These are phyloP conservation scores for Asterophora parasitica DNA, from an alignment of 768 basidiomycete species.

Conservation along the genomic window DNA sequence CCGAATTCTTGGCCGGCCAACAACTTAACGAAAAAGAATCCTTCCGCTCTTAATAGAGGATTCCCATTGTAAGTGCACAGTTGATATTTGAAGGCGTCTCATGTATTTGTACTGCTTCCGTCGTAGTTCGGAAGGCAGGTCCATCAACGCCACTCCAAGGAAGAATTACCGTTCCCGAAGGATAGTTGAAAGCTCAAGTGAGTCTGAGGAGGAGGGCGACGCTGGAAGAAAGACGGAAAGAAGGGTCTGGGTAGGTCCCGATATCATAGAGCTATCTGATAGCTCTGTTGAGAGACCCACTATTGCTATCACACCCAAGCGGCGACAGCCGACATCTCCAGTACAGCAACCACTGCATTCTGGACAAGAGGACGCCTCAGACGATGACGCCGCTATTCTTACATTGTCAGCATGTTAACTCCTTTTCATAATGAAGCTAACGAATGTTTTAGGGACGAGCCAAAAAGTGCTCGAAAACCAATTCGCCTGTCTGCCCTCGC, in stretches of 20 bases:
- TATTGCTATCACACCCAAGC: not conserved
- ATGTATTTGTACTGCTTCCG: not conserved
- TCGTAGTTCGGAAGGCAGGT: not conserved
- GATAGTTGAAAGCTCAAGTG: slow-evolving; percentile 32
- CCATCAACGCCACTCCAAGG: slow-evolving; percentile 3
- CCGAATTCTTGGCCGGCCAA: slow-evolving; percentile 10
- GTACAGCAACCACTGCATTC: slow-evolving; percentile 17
- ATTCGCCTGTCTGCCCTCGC: slow-evolving; percentile 20
- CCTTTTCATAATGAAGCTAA: not conserved
- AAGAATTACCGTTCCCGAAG: slow-evolving; percentile 20
- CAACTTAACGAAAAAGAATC: not conserved
- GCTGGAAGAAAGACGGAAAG: slow-evolving; percentile 22
- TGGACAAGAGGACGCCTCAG: slow-evolving; percentile 25
- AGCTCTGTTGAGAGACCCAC: slow-evolving; percentile 16
- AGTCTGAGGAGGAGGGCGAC: slow-evolving; percentile 21
- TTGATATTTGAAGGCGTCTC: not conserved
- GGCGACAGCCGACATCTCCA: not conserved
- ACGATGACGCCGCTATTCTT: slow-evolving; percentile 34
- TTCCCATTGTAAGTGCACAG: not conserved
- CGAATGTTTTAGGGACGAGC: slow-evolving; percentile 37
- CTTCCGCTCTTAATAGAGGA: not conserved
- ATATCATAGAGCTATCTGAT: slow-evolving; percentile 27
- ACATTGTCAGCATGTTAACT: slow-evolving; percentile 26
- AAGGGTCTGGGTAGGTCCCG: slow-evolving; percentile 11
- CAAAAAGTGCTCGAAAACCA: slow-evolving; percentile 44